Evolutionary conservation across 495 filamentous ascomycete species (phyloP), one percentile per base, ranked within the genome.

Genomic region (Filosporella fistucella): DNA sequence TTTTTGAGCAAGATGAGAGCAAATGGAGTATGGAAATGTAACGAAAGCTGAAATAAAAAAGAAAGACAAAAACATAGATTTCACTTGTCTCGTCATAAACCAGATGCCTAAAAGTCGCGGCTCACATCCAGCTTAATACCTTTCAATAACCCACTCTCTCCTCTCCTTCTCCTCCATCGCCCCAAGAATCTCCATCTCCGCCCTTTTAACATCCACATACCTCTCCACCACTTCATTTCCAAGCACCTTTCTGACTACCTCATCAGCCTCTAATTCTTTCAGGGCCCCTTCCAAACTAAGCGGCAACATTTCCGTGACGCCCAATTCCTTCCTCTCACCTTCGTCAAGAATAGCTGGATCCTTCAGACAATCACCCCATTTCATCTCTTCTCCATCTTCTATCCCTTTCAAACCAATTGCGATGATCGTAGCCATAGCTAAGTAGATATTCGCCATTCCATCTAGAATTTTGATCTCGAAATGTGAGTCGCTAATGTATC

Each of bases 381-480:
- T 68, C 30, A 89, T 56, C 23, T 66, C 52, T 40, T 66, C 61
- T 9, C 65, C 57, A 7, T 63, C 64, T 2, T 62, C 56, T 4
- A 89, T 45, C 0, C 88, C 89, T n/a, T 76, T 42, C 8, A 76
- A 66, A 0, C 90, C 89, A 0, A 78, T 80, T 0, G 73, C 72
- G 2, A 95, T 56, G 7, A 95, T 60, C 0, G 84, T 84, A 11
- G 81, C 78, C 2, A 85, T 51, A 2, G 75, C 82, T 0, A 90
- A 62, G 56, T 89, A 90, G 39, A 82, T 74, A 54, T 90, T 91
- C 3, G 86, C 79, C 14, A 86, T 52, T 0, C 86, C 87, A 62
- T 90, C 87, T 17, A 87, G 52, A 51, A 71, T 70, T 57, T 83
- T 80, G 8, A 91, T 25, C 61, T 90, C 87, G 76, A 85, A 90